Conservation (phyloP, 805 yeast genomes). For the Yamadazyma kitorensis region DNA sequence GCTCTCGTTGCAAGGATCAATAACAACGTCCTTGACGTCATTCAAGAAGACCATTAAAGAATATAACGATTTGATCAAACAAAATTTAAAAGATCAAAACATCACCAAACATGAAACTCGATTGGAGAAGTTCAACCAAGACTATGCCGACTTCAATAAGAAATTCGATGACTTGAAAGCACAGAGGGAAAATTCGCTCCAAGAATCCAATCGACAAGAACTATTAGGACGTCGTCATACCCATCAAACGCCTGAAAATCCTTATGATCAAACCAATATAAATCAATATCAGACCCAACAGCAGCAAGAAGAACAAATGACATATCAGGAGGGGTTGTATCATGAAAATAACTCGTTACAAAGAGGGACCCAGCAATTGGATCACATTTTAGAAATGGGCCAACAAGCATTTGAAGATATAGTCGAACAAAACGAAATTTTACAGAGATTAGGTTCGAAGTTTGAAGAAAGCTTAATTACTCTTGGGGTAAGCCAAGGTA, state of each 20-base stretch:
- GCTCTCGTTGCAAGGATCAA: conserved; percentile 70
- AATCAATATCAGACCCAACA: conserved; percentile 21
- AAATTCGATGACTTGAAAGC: conserved; percentile 54
- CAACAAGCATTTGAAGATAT: conserved; percentile 80
- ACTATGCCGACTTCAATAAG: conserved; percentile 42
- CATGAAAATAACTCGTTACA: conserved; percentile 64
- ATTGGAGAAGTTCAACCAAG: conserved; percentile 53
- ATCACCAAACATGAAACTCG: conserved; percentile 52
- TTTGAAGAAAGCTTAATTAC: conserved; percentile 71
- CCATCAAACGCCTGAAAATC: conserved; percentile 42
- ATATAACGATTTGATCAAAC: conserved; percentile 55
- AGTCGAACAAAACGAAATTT: conserved; percentile 75
- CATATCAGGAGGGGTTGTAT: conserved; percentile 60
- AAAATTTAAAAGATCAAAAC: conserved; percentile 54
- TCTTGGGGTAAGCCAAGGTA: conserved; percentile 81
- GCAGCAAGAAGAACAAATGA: conserved; percentile 24
- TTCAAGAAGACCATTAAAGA: conserved; percentile 74
- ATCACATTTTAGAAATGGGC: conserved; percentile 89
- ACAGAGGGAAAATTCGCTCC: conserved; percentile 52
- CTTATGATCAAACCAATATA: conserved; percentile 32
- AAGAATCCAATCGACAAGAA: conserved; percentile 48
- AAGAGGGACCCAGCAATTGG: conserved; percentile 78
- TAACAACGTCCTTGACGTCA: conserved; percentile 76
- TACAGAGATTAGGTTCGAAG: conserved; percentile 58
- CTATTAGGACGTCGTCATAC: conserved; percentile 50